Conservation (phyloP, 805 yeast species). For the Ogataea ganodermae region DNA sequence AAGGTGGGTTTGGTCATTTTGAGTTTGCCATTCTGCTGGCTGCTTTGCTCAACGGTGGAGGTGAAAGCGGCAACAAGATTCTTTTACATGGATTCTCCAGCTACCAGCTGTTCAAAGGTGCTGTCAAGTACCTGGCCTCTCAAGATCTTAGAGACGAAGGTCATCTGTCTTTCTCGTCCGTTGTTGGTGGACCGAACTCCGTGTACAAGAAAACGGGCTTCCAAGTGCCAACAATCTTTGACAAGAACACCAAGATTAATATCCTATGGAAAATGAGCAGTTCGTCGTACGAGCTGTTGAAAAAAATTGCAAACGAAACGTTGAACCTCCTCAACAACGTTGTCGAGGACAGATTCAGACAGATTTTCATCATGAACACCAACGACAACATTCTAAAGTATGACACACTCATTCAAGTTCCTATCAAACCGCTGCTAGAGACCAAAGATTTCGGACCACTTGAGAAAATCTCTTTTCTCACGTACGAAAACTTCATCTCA, state of each 20-base stretch:
- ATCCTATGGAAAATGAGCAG: constrained; percentile 78
- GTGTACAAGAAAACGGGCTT: constrained; percentile 59
- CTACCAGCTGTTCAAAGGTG: constrained; percentile 90
- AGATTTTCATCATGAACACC: constrained; percentile 67
- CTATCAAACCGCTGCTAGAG: constrained; percentile 42
- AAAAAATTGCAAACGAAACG: constrained; percentile 69
- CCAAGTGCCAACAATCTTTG: constrained; percentile 73
- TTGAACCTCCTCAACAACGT: constrained; percentile 71
- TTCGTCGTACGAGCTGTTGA: constrained; percentile 62
- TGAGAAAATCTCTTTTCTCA: constrained; percentile 71
- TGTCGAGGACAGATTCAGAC: constrained; percentile 79
- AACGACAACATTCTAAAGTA: constrained; percentile 56
- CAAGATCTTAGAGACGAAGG: constrained; percentile 68
- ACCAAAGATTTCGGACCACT: constrained; percentile 59
- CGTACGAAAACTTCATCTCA: constrained; percentile 64
- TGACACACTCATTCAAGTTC: constrained; percentile 62
- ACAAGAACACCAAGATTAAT: constrained; percentile 74
- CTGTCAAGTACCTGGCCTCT: constrained; percentile 76
- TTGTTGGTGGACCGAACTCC: constrained; percentile 47
- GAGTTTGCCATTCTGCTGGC: constrained; percentile 85
- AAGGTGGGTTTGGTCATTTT: constrained; percentile 87
- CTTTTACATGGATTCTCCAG: constrained; percentile 86
- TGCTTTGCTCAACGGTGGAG: constrained; percentile 82
- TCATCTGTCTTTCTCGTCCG: constrained; percentile 65
- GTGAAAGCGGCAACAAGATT: constrained; percentile 70